These are phyloP conservation scores for Phytophthora citrophthora DNA, from an alignment of 352 stramenopile species.

Conservation along the genomic window DNA sequence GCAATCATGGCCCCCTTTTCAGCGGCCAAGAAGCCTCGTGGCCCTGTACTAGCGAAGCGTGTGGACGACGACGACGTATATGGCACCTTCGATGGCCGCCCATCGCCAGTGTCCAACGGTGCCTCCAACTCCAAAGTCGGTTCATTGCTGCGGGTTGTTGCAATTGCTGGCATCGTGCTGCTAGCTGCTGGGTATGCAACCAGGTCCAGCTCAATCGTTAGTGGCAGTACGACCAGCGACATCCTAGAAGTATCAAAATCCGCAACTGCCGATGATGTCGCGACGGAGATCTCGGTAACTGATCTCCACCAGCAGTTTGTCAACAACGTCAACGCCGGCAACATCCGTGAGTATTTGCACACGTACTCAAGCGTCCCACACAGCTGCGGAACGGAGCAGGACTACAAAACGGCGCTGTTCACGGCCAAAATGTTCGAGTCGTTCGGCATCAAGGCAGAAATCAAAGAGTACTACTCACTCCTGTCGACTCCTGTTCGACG, in stretches of 20 bases:
- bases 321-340: slow-evolving; percentile 23
- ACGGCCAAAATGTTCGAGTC: slow-evolving; percentile 30
- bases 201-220: slow-evolving; percentile 9
- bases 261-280: neutral
- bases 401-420: slow-evolving; percentile 31
- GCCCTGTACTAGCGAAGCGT: slow-evolving; percentile 15
- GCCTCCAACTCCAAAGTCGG: neutral
- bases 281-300: neutral
- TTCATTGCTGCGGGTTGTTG: slow-evolving; percentile 14
- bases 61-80: slow-evolving; percentile 29
- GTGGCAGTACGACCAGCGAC: neutral
- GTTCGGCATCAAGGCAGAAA: slow-evolving; percentile 54
- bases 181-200: slow-evolving; percentile 20
- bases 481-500: slow-evolving; percentile 68
- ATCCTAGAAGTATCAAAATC: neutral
- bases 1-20: slow-evolving; percentile 7
- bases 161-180: slow-evolving; percentile 13
- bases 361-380: slow-evolving; percentile 38
- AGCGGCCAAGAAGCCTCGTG: slow-evolving; percentile 11
- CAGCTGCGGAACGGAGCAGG: slow-evolving; percentile 28
- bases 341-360: slow-evolving; percentile 55
- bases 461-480: slow-evolving; percentile 69
- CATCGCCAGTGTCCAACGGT: slow-evolving; percentile 4
- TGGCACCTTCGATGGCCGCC: slow-evolving; percentile 26
- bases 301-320: slow-evolving; percentile 33